These are phyloP conservation scores for Aspergillus hancockii DNA, from an alignment of 495 filamentous ascomycete genomes.

Conservation along the genomic window DNA sequence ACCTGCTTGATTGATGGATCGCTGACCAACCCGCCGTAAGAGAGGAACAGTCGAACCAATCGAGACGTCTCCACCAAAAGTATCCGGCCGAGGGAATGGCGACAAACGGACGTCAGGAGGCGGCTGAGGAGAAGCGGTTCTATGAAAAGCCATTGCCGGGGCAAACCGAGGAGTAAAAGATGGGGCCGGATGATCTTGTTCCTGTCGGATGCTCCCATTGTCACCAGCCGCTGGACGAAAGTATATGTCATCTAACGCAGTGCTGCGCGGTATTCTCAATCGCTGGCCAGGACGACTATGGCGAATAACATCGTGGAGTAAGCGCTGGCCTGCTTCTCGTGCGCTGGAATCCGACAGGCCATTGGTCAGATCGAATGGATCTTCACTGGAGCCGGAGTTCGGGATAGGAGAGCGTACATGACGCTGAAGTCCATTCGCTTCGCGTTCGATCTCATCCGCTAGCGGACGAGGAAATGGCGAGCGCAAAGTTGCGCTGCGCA, in stretches of 20 bases:
- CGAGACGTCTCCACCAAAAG: slow-evolving; percentile 19
- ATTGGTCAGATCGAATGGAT: slow-evolving; percentile 34
- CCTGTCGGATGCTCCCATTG: slow-evolving; percentile 17
- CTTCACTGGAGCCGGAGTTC: slow-evolving; percentile 30
- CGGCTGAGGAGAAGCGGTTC: slow-evolving; percentile 25
- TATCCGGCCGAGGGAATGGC: slow-evolving; percentile 28
- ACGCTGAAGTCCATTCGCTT: slow-evolving; percentile 26
- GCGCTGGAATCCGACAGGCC: slow-evolving; percentile 30
- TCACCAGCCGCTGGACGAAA: slow-evolving; percentile 23
- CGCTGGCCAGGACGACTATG: slow-evolving; percentile 34
- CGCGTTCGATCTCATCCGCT: slow-evolving; percentile 47
- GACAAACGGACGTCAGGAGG: slow-evolving; percentile 28
- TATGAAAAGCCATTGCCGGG: slow-evolving; percentile 40
- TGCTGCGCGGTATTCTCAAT: slow-evolving; percentile 35
- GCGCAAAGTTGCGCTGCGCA: slow-evolving; percentile 34
- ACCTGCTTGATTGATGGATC: slow-evolving; percentile 25
- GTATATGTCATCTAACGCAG: slow-evolving; percentile 27
- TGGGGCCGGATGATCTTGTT: slow-evolving; percentile 17
- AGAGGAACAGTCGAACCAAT: slow-evolving; percentile 18
- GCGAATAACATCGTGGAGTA: slow-evolving; percentile 32
- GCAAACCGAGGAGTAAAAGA: slow-evolving; percentile 49
- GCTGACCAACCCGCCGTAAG: slow-evolving; percentile 28
- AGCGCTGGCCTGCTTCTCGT: slow-evolving; percentile 35
- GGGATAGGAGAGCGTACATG: slow-evolving; percentile 34
- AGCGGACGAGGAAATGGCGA: slow-evolving; percentile 40